These are phyloP conservation scores for Hypoxylon subgilvum DNA, from an alignment of 495 filamentous ascomycete species.

Conservation along the genomic window DNA sequence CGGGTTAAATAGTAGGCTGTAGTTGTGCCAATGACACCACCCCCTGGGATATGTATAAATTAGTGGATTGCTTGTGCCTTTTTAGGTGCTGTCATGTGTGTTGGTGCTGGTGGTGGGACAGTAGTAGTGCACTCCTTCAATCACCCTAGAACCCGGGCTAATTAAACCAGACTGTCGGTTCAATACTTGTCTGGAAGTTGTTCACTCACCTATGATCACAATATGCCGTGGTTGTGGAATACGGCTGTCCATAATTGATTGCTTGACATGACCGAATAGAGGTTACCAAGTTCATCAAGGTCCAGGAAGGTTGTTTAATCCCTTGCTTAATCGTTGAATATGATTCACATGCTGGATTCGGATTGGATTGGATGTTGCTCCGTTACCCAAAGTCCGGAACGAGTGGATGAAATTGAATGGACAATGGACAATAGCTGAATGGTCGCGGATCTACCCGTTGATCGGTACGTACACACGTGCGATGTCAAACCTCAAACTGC, in stretches of 20 bases:
- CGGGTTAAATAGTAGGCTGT: constrained; percentile 93
- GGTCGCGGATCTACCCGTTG: constrained; percentile 32
- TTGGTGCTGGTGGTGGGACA: neutral
- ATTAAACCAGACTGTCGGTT: neutral
- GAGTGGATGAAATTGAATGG: too few species aligned
- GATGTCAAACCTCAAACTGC: too few species aligned
- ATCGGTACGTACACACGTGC: neutral
- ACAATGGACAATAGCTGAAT: too few species aligned
- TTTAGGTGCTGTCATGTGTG: neutral
- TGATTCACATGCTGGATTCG: constrained; percentile 7
- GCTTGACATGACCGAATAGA: constrained; percentile 39
- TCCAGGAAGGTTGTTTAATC: neutral
- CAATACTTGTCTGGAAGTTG: neutral
- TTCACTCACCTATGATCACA: constrained; percentile 67
- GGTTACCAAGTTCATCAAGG: constrained; percentile 3
- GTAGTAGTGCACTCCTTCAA: constrained; percentile 5
- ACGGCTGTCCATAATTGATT: constrained; percentile 39
- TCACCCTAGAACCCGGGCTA: constrained; percentile 24
- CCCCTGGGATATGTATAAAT: constrained; percentile 60
- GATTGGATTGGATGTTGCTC: too few species aligned
- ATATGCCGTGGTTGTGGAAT: constrained; percentile 61
- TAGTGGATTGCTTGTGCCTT: constrained; percentile 12
- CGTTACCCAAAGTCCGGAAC: constrained; percentile 15
- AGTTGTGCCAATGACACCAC: constrained; percentile 93
- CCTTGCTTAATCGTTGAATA: neutral